Percentiles rank a stretch among this genome's conserved stretches.
phyloP scores from a whole-genome alignment of 129 eudicot species.

The Lactuca saligna region DNA sequence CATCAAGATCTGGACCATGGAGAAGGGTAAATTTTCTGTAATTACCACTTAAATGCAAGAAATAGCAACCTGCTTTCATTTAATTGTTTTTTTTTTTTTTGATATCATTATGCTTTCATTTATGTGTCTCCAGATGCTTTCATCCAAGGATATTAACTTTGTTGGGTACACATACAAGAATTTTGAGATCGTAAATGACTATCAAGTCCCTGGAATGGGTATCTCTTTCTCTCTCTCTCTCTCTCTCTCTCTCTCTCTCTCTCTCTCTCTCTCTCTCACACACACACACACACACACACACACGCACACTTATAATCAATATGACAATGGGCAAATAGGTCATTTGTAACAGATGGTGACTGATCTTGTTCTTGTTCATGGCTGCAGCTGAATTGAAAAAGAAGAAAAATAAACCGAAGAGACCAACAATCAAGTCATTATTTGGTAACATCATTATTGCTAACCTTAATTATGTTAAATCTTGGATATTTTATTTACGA shows the following conservation, averaged over 20 bases:
- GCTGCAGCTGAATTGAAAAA: constrained; percentile 40
- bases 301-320: background rate
- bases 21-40: constrained; percentile 66
- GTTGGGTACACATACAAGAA: constrained; percentile 89
- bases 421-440: constrained; percentile 41
- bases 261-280: constrained; percentile 13
- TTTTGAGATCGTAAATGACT: constrained; percentile 92
- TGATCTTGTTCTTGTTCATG: constrained; percentile 23
- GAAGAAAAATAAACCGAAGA: constrained; percentile 38
- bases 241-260: constrained; percentile 20
- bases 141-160: constrained; percentile 81
- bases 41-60: constrained; percentile 2
- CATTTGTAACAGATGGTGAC: constrained; percentile 1
- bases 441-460: constrained; percentile 28
- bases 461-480: background rate
- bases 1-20: constrained; percentile 88
- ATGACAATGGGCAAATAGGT: constrained; percentile 17
- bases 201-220: constrained; percentile 99
- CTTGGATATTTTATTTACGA: background rate
- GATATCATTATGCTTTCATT: background rate
- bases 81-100: background rate
- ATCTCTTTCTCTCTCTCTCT: constrained; percentile 31
- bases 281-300: background rate
- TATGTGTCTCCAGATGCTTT: constrained; percentile 62
- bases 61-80: background rate